Base-by-base conservation (phyloP, 257 asterid species). In the Solanum stenotomum region DNA sequence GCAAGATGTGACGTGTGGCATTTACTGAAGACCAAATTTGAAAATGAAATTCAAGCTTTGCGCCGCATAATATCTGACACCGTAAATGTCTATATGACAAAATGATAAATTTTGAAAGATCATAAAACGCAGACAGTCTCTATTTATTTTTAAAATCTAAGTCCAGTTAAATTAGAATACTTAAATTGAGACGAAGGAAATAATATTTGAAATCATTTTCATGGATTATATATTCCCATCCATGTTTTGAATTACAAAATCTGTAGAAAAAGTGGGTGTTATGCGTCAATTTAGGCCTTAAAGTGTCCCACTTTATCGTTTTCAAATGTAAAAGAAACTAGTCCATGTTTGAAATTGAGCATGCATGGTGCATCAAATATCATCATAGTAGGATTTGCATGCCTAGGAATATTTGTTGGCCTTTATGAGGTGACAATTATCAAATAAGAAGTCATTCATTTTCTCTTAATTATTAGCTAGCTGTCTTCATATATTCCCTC, bases 1-100 rank as follows among this genome's bases (percentile, higher is more conserved):
- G 70, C 85, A 81, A 79, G 25, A 49, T 49, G 67, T 81, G 63
- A 29, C 85, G 70, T 29, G 70, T 82, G 85, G 29, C 85, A 46
- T 49, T 82, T 82, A 25, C 25, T 44, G 18, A 79, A 79, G 85
- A 49, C 70, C 85, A 81, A 75, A 27, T 82, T 49, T 82, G 12
- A 82, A 10, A 82, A 46, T 18, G 15, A 2, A 81, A 82, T 29
- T 82, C 44, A 31, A 82, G 20, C 44, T 81, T 46, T 49, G 7
- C 70, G 85, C 85, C 85, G 85, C 85, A 82, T 49, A 81, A 81
- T 81, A 29, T 49, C 40, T 81, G 85, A 31, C 85, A 81, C 29
- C 44, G 29, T 12, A 12, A 44, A 44, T 12, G 52, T 44, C 52
- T 44, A 44, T 44, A 44, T 44, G 52, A 44, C 52, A 44, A 44